Percentiles rank a stretch among this genome's conserved stretches.
Evolutionary conservation across 257 asterid species (phyloP).

Genomic region (Penstemon davidsonii): DNA sequence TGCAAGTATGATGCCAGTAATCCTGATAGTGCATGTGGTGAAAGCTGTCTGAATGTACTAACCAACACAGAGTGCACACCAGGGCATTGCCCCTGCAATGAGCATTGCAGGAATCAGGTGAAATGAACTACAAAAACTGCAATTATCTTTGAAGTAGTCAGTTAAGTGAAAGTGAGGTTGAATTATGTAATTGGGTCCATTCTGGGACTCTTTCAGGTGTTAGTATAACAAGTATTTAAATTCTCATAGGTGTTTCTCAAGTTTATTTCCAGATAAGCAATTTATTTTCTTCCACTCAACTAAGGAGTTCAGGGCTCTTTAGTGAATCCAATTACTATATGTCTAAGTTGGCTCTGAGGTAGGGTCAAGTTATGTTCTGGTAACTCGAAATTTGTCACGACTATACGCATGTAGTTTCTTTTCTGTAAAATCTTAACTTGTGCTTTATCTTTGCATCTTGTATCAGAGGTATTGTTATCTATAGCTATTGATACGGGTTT

Average conservation of each 20-base stretch:
- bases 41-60: slow-evolving; percentile 78
- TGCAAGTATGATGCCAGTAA: slow-evolving; percentile 62
- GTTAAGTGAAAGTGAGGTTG: slow-evolving; percentile 12
- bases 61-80: slow-evolving; percentile 95
- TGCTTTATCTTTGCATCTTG: too few species aligned
- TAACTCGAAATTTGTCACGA: not conserved
- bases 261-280: not conserved
- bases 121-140: slow-evolving; percentile 6
- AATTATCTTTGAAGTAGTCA: slow-evolving; percentile 3
- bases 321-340: not conserved
- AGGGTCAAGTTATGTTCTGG: not conserved
- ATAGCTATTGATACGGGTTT: not conserved
- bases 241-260: not conserved
- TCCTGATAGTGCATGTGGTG: slow-evolving; percentile 90
- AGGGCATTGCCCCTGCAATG: slow-evolving; percentile 74
- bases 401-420: not conserved
- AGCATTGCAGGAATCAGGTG: slow-evolving; percentile 84
- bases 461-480: not conserved
- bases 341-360: not conserved
- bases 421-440: not conserved
- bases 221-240: not conserved
- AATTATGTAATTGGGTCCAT: not conserved
- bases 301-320: not conserved
- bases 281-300: too few species aligned
- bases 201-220: not conserved